Evolutionary conservation across 1,284 basidiomycete species (phyloP).

Genomic region (Cryptococcus neoformans): DNA sequence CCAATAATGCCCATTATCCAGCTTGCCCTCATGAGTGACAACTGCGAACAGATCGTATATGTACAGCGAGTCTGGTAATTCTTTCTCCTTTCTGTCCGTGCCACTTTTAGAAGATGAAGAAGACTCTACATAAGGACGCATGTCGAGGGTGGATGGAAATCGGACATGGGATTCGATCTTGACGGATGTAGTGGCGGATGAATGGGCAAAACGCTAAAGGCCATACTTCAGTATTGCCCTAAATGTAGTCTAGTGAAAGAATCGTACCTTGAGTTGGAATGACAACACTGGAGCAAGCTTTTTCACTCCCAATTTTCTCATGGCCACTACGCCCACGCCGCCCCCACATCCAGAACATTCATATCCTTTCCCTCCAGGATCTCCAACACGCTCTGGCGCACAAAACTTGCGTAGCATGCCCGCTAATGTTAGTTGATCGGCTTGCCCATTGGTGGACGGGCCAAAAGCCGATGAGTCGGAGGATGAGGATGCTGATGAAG

Average conservation of each 20-base stretch:
- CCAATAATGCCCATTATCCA: constrained; percentile 89
- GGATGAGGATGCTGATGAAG: constrained; percentile 8
- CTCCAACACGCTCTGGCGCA: constrained; percentile 41
- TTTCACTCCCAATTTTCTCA: constrained; percentile 75
- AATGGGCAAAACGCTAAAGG: constrained; percentile 84
- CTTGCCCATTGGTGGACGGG: not conserved
- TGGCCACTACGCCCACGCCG: constrained; percentile 30
- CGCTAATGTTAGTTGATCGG: constrained; percentile 24
- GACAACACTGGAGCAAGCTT: constrained; percentile 86
- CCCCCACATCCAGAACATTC: constrained; percentile 45
- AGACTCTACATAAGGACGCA: constrained; percentile 73
- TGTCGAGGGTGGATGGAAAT: constrained; percentile 80
- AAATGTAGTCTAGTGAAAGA: not conserved
- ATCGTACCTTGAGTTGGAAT: constrained; percentile 86
- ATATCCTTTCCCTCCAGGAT: constrained; percentile 38
- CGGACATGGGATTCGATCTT: constrained; percentile 84
- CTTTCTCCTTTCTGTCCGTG: not conserved
- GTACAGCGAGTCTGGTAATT: constrained; percentile 64
- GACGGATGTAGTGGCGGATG: constrained; percentile 55
- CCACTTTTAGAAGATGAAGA: not conserved
- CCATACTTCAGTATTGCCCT: not conserved
- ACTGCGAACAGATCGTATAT: constrained; percentile 92
- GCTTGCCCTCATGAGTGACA: constrained; percentile 89
- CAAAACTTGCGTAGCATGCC: constrained; percentile 38
- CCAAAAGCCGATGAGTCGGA: constrained; percentile 5